A percentile compares a stretch with the other conserved stretches of the same genome.
Conservation (phyloP, 306 rosid species). For the Cicer yamashitae region DNA sequence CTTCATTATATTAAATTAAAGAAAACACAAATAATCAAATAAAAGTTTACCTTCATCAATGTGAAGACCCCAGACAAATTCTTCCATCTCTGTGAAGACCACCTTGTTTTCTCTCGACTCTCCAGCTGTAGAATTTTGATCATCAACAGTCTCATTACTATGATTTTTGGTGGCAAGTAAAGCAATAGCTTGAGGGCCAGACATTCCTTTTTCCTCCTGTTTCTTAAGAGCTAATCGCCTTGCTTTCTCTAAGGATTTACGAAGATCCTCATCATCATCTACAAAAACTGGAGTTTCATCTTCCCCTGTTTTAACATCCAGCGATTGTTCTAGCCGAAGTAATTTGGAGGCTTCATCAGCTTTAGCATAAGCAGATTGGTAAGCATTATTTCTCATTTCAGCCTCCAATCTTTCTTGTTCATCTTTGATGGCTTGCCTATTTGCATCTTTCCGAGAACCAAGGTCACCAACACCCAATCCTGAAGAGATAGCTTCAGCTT, state of each 20-base stretch:
- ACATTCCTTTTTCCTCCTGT: constrained; percentile 62
- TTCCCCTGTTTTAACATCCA: constrained; percentile 60
- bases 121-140: constrained; percentile 56
- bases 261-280: constrained; percentile 90
- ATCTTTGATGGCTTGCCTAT: constrained; percentile 68
- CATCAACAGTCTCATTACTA: constrained; percentile 59
- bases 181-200: constrained; percentile 84
- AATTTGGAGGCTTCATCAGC: constrained; percentile 91
- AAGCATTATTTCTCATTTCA: constrained; percentile 79
- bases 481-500: constrained; percentile 88
- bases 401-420: constrained; percentile 81
- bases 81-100: constrained; percentile 97
- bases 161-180: constrained; percentile 66
- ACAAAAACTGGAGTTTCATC: constrained; percentile 62
- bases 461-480: constrained; percentile 93
- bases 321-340: constrained; percentile 67
- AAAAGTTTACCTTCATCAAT: constrained; percentile 78
- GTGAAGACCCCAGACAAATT: constrained; percentile 95
- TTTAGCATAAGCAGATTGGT: constrained; percentile 83
- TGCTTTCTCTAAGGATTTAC: constrained; percentile 82
- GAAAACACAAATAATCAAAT: constrained; percentile 19
- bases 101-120: constrained; percentile 82
- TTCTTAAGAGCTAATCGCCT: constrained; percentile 76
- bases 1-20: neutral
- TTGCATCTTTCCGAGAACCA: constrained; percentile 80